Evolutionary conservation across 2,329 filamentous ascomycete species (phyloP).

Genomic region (Mariannaea sp.): DNA sequence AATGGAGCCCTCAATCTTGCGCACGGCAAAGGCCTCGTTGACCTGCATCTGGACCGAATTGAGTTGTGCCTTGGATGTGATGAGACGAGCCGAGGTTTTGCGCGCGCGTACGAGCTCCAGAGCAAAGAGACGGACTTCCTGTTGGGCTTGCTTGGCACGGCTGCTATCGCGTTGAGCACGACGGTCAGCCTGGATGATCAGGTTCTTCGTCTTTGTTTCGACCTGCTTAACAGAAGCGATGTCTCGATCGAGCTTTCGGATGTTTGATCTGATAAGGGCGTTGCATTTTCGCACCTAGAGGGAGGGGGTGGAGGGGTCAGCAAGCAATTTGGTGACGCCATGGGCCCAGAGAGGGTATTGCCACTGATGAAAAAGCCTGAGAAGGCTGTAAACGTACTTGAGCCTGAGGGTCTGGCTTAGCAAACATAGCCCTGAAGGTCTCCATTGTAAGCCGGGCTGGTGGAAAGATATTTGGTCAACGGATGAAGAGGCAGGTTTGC

Average conservation of each 20-base stretch:
- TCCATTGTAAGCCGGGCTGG: constrained; percentile 69
- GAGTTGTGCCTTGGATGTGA: constrained; percentile 89
- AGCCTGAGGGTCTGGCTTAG: constrained; percentile 88
- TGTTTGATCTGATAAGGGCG: constrained; percentile 83
- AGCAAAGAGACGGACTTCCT: constrained; percentile 87
- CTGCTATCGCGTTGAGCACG: constrained; percentile 81
- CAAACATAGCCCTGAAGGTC: constrained; percentile 82
- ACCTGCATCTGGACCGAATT: constrained; percentile 96
- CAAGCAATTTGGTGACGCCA: background rate
- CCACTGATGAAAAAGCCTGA: background rate
- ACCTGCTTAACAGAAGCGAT: constrained; percentile 77
- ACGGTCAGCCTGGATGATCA: constrained; percentile 81
- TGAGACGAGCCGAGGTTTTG: constrained; percentile 72
- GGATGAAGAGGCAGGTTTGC: constrained; percentile 10
- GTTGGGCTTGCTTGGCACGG: constrained; percentile 76
- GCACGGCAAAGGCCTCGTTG: constrained; percentile 91
- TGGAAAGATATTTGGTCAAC: constrained; percentile 3
- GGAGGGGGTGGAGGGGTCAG: constrained; percentile 7
- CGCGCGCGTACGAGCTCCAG: constrained; percentile 84
- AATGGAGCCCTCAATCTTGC: constrained; percentile 94
- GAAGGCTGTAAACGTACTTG: constrained; percentile 71
- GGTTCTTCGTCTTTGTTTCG: constrained; percentile 82
- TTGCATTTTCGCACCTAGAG: constrained; percentile 92
- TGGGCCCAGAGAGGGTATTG: background rate
- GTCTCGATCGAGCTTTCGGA: constrained; percentile 93